These are phyloP conservation scores for Cyclotella atomus DNA, from an alignment of 108 stramenopile species.

Conservation along the genomic window DNA sequence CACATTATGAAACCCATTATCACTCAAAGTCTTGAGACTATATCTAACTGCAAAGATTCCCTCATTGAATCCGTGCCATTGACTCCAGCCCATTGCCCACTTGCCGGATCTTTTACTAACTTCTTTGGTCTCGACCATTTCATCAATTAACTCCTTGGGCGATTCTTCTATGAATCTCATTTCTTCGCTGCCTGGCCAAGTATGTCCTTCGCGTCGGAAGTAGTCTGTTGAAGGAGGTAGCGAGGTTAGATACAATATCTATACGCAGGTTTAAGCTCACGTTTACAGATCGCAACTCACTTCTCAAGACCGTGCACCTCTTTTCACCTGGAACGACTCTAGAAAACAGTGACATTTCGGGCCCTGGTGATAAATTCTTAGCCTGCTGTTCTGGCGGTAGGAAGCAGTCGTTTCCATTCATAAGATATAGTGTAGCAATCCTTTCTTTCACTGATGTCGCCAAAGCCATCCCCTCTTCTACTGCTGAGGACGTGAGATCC, in stretches of 20 bases:
- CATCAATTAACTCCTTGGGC: background rate
- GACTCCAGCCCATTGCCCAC: conserved; percentile 19
- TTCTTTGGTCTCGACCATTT: conserved; percentile 8
- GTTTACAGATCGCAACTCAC: too few species aligned
- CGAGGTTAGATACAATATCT: too few species aligned
- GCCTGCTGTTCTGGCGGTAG: too few species aligned
- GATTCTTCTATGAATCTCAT: background rate
- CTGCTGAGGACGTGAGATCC: background rate
- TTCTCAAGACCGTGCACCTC: conserved; percentile 33
- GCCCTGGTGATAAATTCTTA: conserved; percentile 18
- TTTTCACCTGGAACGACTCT: conserved; percentile 38
- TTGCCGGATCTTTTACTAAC: conserved; percentile 1
- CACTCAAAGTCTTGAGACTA: conserved; percentile 30
- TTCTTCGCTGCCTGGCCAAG: conserved; percentile 5
- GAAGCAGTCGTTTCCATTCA: too few species aligned
- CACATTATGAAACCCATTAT: conserved; percentile 39
- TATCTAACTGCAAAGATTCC: conserved; percentile 38
- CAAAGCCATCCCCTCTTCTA: too few species aligned
- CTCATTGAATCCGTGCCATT: conserved; percentile 46
- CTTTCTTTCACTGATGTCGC: conserved; percentile 5
- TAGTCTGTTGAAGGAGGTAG: too few species aligned
- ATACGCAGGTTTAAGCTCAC: too few species aligned
- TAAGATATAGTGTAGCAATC: conserved; percentile 27
- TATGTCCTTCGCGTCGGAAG: conserved; percentile 22
- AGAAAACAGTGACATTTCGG: conserved; percentile 36